Percentiles rank a stretch among this genome's conserved stretches.
Conservation (phyloP, 106 monocot genomes). For the Narthecium ossifragum region DNA sequence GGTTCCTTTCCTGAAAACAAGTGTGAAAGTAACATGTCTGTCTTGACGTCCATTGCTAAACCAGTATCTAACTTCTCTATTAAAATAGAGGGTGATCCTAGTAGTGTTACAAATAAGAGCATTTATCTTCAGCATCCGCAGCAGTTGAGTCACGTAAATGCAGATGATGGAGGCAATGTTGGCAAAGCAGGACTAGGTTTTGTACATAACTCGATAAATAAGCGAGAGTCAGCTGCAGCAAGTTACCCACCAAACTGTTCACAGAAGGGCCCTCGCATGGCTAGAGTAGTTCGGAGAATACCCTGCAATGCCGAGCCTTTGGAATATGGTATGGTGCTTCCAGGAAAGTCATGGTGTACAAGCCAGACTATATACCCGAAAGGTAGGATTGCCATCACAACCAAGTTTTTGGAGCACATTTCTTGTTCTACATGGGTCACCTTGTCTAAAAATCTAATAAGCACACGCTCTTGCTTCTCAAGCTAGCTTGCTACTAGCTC, state of each 20-base stretch:
- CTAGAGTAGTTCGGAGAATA: slow-evolving; percentile 62
- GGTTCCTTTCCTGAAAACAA: too few species aligned
- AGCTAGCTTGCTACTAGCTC: too few species aligned
- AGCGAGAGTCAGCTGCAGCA: slow-evolving; percentile 17
- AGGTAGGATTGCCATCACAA: too few species aligned
- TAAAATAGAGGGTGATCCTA: slow-evolving; percentile 14
- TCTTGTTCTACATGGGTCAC: too few species aligned
- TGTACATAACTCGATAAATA: slow-evolving; percentile 12
- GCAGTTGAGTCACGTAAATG: slow-evolving; percentile 6
- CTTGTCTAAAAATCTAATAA: too few species aligned
- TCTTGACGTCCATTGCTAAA: slow-evolving; percentile 13
- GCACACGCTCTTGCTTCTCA: too few species aligned
- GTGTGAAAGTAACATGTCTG: too few species aligned
- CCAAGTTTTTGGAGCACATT: too few species aligned
- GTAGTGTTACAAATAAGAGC: not conserved
- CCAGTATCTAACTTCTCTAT: slow-evolving; percentile 6
- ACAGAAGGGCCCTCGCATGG: slow-evolving; percentile 68
- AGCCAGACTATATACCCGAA: slow-evolving; percentile 77
- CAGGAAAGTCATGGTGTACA: slow-evolving; percentile 70
- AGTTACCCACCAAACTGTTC: slow-evolving; percentile 21
- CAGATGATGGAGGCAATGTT: slow-evolving; percentile 19
- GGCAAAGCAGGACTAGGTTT: slow-evolving; percentile 10
- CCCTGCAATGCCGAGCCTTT: slow-evolving; percentile 59
- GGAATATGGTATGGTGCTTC: slow-evolving; percentile 54
- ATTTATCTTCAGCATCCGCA: slow-evolving; percentile 5